Evolutionary conservation across 345 rosid genomes (phyloP), one percentile per base, ranked within the genome.

Genomic region (Aquilaria sinensis): DNA sequence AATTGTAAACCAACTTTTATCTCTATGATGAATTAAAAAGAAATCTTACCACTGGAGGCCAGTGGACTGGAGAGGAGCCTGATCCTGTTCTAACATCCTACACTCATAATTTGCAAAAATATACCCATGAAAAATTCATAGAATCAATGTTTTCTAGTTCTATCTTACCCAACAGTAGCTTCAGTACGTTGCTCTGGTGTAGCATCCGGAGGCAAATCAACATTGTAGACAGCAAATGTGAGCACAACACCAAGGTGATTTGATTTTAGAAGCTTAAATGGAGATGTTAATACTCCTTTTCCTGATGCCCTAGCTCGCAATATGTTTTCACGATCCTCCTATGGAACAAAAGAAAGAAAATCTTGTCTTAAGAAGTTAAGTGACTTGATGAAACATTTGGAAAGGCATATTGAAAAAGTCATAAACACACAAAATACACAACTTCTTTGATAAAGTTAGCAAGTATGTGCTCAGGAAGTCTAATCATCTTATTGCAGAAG

Each of bases 281-380:
- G 99, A 73, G 97, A 86, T 59, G 99, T 93, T 75, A 93, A 63
- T 31, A 88, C 99, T 66, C 96, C 99, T 76, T 90, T 93, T 60
- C 98, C 95, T 32, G 97, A 78, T 62, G 94, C 89, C 68, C 97
- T 86, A 64, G 98, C 98, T 49, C 94, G 84, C 70, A 90, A 80
- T 48, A 93, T 93, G 76, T 90, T 93, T 70, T 84, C 97, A 4
- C 85, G 92, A 74, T 93, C 98, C 77, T 93, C 96, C 98, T 93
- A 64, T 50, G 75, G 33, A 68, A 64, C 29, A 69, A 41, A 43
- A 49, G 55, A 60, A 23, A 41, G 29, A 60, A 14, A 51, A 60
- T 31, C 61, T 48, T 63, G 62, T 53, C 58, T 63, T 37, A 37
- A 37, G 5, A 37, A 37, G 5, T 50, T 33, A 31, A 51, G 58